These are phyloP conservation scores for Botrytis byssoidea DNA, from an alignment of 2,329 filamentous ascomycete species.

Conservation along the genomic window DNA sequence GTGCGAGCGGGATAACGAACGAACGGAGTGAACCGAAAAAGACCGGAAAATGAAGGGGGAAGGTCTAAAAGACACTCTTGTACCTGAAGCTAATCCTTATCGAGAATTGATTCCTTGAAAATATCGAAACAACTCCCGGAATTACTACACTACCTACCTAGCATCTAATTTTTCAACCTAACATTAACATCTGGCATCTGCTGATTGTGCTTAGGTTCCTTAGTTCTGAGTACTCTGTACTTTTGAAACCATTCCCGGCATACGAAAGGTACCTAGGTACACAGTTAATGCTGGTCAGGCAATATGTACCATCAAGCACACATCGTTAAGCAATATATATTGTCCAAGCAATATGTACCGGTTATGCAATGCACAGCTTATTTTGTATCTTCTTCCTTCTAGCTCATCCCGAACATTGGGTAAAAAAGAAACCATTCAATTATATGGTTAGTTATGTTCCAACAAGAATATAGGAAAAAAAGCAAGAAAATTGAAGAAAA, in stretches of 20 bases:
- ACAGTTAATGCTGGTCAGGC: slow-evolving; percentile 5
- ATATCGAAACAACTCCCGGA: slow-evolving; percentile 2
- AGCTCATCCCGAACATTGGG: background rate
- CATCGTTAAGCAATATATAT: background rate
- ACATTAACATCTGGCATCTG: slow-evolving; percentile 2
- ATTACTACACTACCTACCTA: slow-evolving; percentile 9
- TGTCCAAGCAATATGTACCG: slow-evolving; percentile 13
- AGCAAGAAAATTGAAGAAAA: background rate
- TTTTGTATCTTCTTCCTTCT: background rate
- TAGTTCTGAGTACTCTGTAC: background rate
- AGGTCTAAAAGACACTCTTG: background rate
- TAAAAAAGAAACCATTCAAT: background rate
- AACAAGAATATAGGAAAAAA: background rate
- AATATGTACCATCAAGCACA: slow-evolving; percentile 5
- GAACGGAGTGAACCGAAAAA: slow-evolving; percentile 10
- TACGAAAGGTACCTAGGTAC: background rate
- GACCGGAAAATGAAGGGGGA: slow-evolving; percentile 9
- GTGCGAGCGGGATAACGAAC: background rate
- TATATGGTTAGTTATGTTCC: background rate
- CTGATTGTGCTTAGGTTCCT: background rate
- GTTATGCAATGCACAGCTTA: slow-evolving; percentile 14
- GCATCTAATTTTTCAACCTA: background rate
- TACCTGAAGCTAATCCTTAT: slow-evolving; percentile 19
- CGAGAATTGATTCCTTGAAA: slow-evolving; percentile 2
- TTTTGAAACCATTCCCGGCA: background rate